Conservation (phyloP, 106 monocot species). For the Amphibolis antarctica region DNA sequence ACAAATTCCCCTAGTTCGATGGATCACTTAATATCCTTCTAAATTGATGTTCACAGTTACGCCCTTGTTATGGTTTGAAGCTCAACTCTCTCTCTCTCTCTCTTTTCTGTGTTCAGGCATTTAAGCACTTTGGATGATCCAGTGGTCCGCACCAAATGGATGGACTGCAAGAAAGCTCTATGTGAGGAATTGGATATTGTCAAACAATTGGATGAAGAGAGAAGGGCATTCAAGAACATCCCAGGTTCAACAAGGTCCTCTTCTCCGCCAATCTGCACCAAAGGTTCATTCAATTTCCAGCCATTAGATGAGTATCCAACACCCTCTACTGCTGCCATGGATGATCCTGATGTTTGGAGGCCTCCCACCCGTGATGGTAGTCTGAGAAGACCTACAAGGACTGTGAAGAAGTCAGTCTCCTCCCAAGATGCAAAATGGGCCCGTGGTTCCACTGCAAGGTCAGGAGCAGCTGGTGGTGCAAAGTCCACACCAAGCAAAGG, state of each 20-base stretch:
- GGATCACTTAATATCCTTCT: background rate
- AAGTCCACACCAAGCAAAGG: slow-evolving; percentile 48
- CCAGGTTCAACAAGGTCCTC: slow-evolving; percentile 55
- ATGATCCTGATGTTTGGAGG: slow-evolving; percentile 99
- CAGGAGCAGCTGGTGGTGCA: slow-evolving; percentile 37
- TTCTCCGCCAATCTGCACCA: slow-evolving; percentile 63
- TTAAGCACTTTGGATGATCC: slow-evolving; percentile 73
- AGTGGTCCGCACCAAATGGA: slow-evolving; percentile 65
- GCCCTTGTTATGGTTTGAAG: no score
- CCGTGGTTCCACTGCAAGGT: slow-evolving; percentile 34
- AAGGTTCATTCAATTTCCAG: slow-evolving; percentile 53
- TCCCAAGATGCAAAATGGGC: slow-evolving; percentile 90
- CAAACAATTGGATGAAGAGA: slow-evolving; percentile 83
- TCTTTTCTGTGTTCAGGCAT: slow-evolving; percentile 46
- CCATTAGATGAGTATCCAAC: slow-evolving; percentile 93
- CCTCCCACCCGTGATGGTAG: slow-evolving; percentile 58
- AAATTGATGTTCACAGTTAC: background rate
- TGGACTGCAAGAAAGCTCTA: slow-evolving; percentile 84
- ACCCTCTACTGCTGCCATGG: slow-evolving; percentile 42
- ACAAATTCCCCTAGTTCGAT: no score
- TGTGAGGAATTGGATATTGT: slow-evolving; percentile 81
- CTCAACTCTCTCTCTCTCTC: no score
- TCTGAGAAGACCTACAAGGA: slow-evolving; percentile 34
- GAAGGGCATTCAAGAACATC: slow-evolving; percentile 68
- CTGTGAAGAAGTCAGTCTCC: slow-evolving; percentile 33